Percentiles rank a stretch among this genome's conserved stretches.
Evolutionary conservation across 208 protist genomes (phyloP).

Genomic region (Trypanosoma cruzi): DNA sequence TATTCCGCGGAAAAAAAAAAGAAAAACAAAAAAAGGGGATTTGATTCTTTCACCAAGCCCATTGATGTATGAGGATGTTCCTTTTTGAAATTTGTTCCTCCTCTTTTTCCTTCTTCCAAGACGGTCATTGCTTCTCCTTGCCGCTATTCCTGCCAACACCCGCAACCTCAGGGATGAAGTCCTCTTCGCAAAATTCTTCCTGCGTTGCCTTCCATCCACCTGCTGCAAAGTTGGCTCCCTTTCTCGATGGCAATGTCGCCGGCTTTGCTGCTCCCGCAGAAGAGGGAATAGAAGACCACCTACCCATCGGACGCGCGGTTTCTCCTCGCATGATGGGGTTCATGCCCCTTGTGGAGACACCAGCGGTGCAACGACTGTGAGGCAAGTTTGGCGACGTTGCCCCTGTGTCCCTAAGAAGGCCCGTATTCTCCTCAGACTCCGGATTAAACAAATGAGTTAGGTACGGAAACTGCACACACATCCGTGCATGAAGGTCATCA

Average conservation of each 20-base stretch:
- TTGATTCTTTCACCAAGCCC: background rate
- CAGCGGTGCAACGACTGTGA: conserved; percentile 2
- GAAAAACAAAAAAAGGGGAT: background rate
- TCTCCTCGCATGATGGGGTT: conserved; percentile 70
- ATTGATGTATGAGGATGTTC: background rate
- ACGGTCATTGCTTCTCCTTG: background rate
- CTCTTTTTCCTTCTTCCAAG: background rate
- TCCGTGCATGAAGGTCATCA: conserved; percentile 62
- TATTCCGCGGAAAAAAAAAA: too few relatives aligned
- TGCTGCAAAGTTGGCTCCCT: conserved; percentile 60
- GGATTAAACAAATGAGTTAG: conserved; percentile 73
- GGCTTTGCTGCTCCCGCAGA: background rate
- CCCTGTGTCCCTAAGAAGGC: conserved; percentile 37
- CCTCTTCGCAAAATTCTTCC: conserved; percentile 57
- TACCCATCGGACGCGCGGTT: conserved; percentile 19
- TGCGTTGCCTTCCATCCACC: conserved; percentile 62
- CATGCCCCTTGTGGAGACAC: conserved; percentile 36
- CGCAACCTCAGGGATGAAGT: conserved; percentile 48
- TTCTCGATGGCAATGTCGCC: conserved; percentile 20
- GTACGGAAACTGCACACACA: conserved; percentile 82
- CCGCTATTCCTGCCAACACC: background rate
- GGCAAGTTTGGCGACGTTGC: conserved; percentile 4
- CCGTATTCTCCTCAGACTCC: conserved; percentile 59
- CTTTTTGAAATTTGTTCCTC: background rate
- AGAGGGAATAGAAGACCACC: conserved; percentile 2